Evolutionary conservation across 1,139 yeast species (phyloP).

Genomic region (Hyphopichia wangnamkhiaoensis): DNA sequence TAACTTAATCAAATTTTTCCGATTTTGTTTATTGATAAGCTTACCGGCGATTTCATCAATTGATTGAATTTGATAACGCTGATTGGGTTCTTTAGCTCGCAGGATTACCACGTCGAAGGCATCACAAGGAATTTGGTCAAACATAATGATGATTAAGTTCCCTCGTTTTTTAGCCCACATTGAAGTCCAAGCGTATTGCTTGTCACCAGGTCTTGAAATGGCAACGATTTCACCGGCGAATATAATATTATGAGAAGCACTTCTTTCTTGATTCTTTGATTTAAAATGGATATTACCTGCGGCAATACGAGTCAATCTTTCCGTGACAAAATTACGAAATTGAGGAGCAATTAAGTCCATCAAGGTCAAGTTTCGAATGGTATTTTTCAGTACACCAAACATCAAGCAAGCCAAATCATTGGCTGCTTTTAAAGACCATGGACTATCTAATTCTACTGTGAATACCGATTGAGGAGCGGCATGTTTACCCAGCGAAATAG

Average conservation of each 20-base stretch:
- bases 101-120: conserved; percentile 62
- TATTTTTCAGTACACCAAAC: conserved; percentile 75
- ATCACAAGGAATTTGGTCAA: conserved; percentile 86
- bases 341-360: conserved; percentile 79
- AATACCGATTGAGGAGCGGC: conserved; percentile 79
- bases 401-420: conserved; percentile 87
- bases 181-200: conserved; percentile 70
- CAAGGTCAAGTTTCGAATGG: conserved; percentile 62
- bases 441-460: conserved; percentile 73
- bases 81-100: conserved; percentile 20
- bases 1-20: conserved; percentile 21
- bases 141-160: conserved; percentile 73
- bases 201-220: conserved; percentile 50
- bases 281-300: conserved; percentile 30
- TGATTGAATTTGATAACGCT: conserved; percentile 32
- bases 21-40: conserved; percentile 26
- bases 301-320: conserved; percentile 46
- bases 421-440: conserved; percentile 81
- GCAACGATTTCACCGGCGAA: conserved; percentile 62
- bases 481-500: conserved; percentile 64
- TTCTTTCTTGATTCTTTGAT: conserved; percentile 10
- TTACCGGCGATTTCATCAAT: conserved; percentile 45
- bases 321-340: conserved; percentile 64
- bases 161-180: conserved; percentile 84
- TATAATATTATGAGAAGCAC: conserved; percentile 29